Conservation (phyloP, 2,329 filamentous ascomycete genomes). For the Purpureocillium takamizusanense region DNA sequence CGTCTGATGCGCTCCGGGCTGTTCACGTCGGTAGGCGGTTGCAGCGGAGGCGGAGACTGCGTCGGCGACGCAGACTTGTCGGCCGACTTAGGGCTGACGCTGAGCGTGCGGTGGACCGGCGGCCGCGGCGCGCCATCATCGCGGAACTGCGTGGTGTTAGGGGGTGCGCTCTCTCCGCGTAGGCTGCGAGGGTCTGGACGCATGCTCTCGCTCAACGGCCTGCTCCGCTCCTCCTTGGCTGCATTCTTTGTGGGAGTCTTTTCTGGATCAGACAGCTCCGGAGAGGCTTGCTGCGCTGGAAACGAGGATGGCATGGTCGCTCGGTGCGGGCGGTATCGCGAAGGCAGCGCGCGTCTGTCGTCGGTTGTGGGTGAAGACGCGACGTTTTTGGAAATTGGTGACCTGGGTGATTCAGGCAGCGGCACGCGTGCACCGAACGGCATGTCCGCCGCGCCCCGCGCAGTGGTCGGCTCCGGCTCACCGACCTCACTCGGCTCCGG, state of each 20-base stretch:
- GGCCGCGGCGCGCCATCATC: slow-evolving; percentile 49
- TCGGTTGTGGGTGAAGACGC: slow-evolving; percentile 10
- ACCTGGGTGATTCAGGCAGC: slow-evolving; percentile 13
- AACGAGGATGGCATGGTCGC: slow-evolving; percentile 1
- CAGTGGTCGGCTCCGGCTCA: slow-evolving; percentile 12
- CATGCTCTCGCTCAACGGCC: slow-evolving; percentile 26
- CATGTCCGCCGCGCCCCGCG: slow-evolving; percentile 15
- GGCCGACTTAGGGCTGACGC: slow-evolving; percentile 24
- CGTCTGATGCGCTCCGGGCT: slow-evolving; percentile 45
- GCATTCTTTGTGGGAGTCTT: slow-evolving; percentile 14
- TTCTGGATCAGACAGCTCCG: not conserved
- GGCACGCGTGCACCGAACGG: slow-evolving; percentile 20
- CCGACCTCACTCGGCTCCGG: slow-evolving; percentile 23
- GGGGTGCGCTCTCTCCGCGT: slow-evolving; percentile 16
- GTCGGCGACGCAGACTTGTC: slow-evolving; percentile 4
- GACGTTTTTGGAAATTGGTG: slow-evolving; percentile 8
- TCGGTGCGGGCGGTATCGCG: slow-evolving; percentile 15
- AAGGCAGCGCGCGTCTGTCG: slow-evolving; percentile 13
- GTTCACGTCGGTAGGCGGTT: slow-evolving; percentile 28
- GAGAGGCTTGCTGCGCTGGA: not conserved
- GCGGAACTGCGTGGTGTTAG: slow-evolving; percentile 26
- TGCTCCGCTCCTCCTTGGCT: slow-evolving; percentile 13
- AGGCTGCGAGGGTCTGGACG: slow-evolving; percentile 27
- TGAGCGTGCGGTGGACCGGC: slow-evolving; percentile 40
- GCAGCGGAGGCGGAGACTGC: slow-evolving; percentile 10